A percentile compares a stretch with the other conserved stretches of the same genome.
Evolutionary conservation across 768 basidiomycete species (phyloP).

Genomic region (Lentinula sp.): DNA sequence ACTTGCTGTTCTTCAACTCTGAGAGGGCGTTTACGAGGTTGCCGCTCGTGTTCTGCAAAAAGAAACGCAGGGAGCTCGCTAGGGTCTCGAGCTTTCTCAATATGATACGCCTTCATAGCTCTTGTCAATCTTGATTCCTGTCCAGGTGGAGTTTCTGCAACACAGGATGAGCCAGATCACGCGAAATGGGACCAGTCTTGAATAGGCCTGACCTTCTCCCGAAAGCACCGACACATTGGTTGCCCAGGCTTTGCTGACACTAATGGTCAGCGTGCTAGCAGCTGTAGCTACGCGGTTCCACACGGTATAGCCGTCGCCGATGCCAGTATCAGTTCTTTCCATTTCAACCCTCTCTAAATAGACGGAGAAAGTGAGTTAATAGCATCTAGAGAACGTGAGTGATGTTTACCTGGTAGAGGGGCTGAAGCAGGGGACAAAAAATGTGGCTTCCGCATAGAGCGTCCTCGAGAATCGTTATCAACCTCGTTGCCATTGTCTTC

Average conservation of each 20-base stretch:
- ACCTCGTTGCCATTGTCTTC: constrained; percentile 26
- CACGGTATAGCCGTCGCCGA: constrained; percentile 36
- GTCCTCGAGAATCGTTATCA: background rate
- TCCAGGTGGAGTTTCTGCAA: constrained; percentile 43
- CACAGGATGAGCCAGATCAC: background rate
- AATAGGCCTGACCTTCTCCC: constrained; percentile 36
- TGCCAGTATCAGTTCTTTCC: constrained; percentile 8
- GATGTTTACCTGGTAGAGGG: background rate
- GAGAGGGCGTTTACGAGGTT: constrained; percentile 15
- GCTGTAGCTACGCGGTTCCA: constrained; percentile 56
- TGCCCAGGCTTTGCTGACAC: constrained; percentile 54
- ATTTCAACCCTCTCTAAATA: background rate
- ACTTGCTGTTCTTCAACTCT: background rate
- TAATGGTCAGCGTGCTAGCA: constrained; percentile 47
- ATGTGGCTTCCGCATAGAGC: background rate
- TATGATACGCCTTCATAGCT: constrained; percentile 66
- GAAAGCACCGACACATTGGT: constrained; percentile 30
- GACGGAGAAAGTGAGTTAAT: background rate
- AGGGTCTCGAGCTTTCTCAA: constrained; percentile 50
- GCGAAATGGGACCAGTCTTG: background rate
- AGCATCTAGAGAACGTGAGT: background rate
- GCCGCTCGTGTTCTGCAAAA: constrained; percentile 43
- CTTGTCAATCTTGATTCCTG: constrained; percentile 54
- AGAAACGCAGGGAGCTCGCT: constrained; percentile 18
- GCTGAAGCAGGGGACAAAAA: background rate